Base-by-base conservation (phyloP, 768 basidiomycete species). In the Tylopilus vinaceipallidus region DNA sequence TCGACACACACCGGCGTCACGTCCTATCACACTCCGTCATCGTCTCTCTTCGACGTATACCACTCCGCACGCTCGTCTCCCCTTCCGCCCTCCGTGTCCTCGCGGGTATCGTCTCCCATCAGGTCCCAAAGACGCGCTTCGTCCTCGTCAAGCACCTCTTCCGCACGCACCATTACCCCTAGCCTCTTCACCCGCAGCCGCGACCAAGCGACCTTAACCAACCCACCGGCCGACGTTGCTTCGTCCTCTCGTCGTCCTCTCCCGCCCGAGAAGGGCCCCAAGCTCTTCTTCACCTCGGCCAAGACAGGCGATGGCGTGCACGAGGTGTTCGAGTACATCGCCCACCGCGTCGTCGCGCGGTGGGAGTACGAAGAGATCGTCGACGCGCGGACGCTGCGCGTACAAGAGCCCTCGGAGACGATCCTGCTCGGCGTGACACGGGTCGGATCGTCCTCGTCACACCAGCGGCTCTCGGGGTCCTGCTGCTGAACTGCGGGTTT, bases 251-350 rank as follows among this genome's bases (percentile, higher is more conserved):
- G 27, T 43, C 40, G 44, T 49, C 52, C 49, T 45, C 49, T 58
- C 0, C 54, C 59, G 2, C 77, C 73, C 0, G 82, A 80, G 26
- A 72, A 65, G 1, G 79, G 84, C 3, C 83, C 87, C 0, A 79
- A 74, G 63, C 68, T 90, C 11, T 88, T 90, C 65, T 84, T 86
- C 60, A 80, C 86, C 6, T 87, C 84, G 1, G 88, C 90, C 3
- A 88, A 88, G 67, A 88, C 86, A 4, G 90, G 90, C 0, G 76
- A 79, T 30, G 83, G 86, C 8, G 86, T 91, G 0, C 42, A 61
- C 1, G 84, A 83, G 1, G 83, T 89, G n/a, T 92, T 91, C 59
- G 84, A 81, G 62, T 90, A 90, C 58, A 73, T 92, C 35, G 86
- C 81, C 4, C 60, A 68, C 42, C 72, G 88, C 23, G 84, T 91